Evolutionary conservation across 2,329 filamentous ascomycete species (phyloP), one percentile per base, ranked within the genome.

Genomic region (Paracoccidioides brasiliensis): DNA sequence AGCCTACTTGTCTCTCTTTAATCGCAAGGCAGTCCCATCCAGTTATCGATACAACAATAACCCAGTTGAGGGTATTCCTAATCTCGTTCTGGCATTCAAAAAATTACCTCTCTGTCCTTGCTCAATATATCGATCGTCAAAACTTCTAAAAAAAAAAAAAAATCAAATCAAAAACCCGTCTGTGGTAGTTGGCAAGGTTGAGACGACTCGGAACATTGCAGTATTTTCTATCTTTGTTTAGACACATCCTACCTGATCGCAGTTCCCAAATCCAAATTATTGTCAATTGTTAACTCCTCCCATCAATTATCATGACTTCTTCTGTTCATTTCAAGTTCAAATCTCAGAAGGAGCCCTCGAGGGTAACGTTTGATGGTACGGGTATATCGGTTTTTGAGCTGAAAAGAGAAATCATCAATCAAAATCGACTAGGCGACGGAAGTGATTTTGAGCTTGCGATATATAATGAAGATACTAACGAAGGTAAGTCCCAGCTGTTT

Each of bases 291-390:
- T 57, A 56, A 57, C 57, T 49, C 48, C 54, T 44, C 51, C 48
- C 52, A 49, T 38, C 46, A 56, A 55, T 37, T 55, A 82, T 67
- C 67, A 96, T 96, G 90, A 83, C 89, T 70, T 95, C 93, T 56
- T 97, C 90, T 63, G 93, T 98, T 69, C 97, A 96, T 76, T 98
- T 96, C 87, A 95, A 95, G 76, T 98, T 98, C 84, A 97, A 96
- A 76, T 97, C 91, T 64, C 90, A 94, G 70, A 96, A 90, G 76
- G 93, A 97, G 69, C 88, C 90, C 58, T 89, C 89, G 56, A 84
- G 90, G 68, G 90, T 98, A 66, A 88, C 90, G 68, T 97, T 98
- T 72, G 91, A 98, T 74, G 93, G 93, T 69, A 96, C 91, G 65
- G 89, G 89, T 72, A 95, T 97, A 69, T 95, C 91, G 59, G 93